A percentile compares a stretch with the other conserved stretches of the same genome.
phyloP scores from a whole-genome alignment of 768 basidiomycete species.

The Rhizopogon vinicolor region DNA sequence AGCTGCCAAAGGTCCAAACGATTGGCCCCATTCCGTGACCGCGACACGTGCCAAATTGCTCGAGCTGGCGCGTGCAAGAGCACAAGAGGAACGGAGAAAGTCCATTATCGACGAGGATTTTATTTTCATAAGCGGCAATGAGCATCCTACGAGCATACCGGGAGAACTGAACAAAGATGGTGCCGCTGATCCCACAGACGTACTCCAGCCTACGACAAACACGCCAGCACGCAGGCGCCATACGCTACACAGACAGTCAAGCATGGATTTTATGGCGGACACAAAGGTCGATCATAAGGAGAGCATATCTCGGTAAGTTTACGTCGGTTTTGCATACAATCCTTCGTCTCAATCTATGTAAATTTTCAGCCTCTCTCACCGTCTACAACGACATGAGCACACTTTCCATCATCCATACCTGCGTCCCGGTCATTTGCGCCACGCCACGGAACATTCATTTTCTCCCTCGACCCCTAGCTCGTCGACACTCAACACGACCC shows the following conservation, averaged over 20 bases:
- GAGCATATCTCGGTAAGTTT: constrained; percentile 55
- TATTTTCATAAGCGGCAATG: constrained; percentile 11
- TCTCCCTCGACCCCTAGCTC: background rate
- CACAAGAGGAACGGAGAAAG: constrained; percentile 46
- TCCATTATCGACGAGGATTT: constrained; percentile 45
- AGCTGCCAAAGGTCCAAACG: constrained; percentile 67
- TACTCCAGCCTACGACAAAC: constrained; percentile 44
- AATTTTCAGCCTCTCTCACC: background rate
- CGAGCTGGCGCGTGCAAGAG: constrained; percentile 66
- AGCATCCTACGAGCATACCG: background rate
- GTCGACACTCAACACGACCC: background rate
- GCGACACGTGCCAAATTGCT: constrained; percentile 81
- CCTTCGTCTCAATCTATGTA: background rate
- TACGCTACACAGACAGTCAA: constrained; percentile 74
- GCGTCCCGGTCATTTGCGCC: background rate
- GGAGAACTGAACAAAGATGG: constrained; percentile 2
- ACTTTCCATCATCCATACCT: constrained; percentile 1
- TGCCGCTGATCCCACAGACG: constrained; percentile 31
- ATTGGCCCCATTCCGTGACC: constrained; percentile 82
- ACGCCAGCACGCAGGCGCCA: constrained; percentile 41
- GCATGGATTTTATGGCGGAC: constrained; percentile 78
- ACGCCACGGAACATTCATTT: background rate
- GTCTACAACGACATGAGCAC: background rate
- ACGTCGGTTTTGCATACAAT: constrained; percentile 6
- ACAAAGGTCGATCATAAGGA: constrained; percentile 40